Base-by-base conservation (phyloP, 2,329 filamentous ascomycete genomes). In the Fusarium paranaense region DNA sequence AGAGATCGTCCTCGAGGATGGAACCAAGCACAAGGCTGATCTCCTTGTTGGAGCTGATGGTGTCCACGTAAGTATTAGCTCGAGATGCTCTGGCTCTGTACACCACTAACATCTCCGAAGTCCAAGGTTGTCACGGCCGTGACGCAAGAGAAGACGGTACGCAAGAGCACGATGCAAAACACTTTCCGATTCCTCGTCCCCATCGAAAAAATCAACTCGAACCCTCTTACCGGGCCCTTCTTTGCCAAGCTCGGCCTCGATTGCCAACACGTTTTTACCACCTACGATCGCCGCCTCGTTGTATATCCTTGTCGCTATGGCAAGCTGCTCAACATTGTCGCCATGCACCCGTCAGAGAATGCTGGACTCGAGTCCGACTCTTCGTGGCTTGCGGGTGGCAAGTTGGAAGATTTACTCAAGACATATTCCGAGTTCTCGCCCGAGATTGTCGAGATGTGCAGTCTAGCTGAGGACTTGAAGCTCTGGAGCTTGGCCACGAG, bases 401-500 rank as follows among this genome's bases (percentile, higher is more conserved):
- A 25, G 0, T 25, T 64, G 4, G 37, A 64, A 16, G 64, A 67
- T 5, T 14, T 67, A 1, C 47, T 67, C 0, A 52, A 64, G 2
- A 38, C 64, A 5, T 67, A 67, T 5, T 32, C 30, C 30, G 22
- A 64, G 0, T 67, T 67, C 3, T 35, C 45, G 0, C 60, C 64
- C 13, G 60, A 45, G 8, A 62, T 64, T n/a, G 54, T 47, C 1
- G 60, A 67, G n/a, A 38, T 67, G 61, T 67, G 64, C 2, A 64
- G 60, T n/a, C 54, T 67, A 1, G 47, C 45, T 0, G 64, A 67
- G 2, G 64, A 67, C n/a, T 8, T 67, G n/a, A 67, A 67, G 5
- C 47, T 67, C 2, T 67, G 64, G 64, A 67, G 64, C 8, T 32
- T 67, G 37, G 64, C 64, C 13, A 67, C 64, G 2, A 57, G 64